These are phyloP conservation scores for Corylus avellana DNA, from an alignment of 306 rosid genomes.

Conservation along the genomic window DNA sequence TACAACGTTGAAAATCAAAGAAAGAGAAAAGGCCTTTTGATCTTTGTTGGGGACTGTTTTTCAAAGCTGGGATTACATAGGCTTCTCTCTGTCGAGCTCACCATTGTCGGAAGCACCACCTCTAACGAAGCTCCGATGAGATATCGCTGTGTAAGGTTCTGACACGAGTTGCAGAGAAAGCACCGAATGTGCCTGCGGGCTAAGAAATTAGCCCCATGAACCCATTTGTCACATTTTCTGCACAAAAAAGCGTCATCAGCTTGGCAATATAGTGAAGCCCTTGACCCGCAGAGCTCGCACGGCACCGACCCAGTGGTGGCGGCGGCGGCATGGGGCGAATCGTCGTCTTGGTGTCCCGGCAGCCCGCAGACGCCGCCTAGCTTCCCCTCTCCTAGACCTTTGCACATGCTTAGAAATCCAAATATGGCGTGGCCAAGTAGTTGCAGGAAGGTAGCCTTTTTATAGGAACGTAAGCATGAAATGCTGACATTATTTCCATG, in stretches of 20 bases:
- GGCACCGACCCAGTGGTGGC: not conserved
- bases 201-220: slow-evolving; percentile 80
- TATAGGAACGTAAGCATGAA: slow-evolving; percentile 27
- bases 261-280: slow-evolving; percentile 68
- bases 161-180: slow-evolving; percentile 68
- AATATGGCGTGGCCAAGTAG: not conserved
- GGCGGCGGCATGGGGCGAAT: not conserved
- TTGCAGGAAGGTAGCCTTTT: slow-evolving; percentile 22
- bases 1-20: slow-evolving; percentile 25
- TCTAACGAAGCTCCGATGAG: slow-evolving; percentile 50
- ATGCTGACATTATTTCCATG: not conserved
- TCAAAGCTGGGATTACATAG: slow-evolving; percentile 25
- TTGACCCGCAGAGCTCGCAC: slow-evolving; percentile 64
- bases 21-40: slow-evolving; percentile 32
- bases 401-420: slow-evolving; percentile 59
- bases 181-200: slow-evolving; percentile 71
- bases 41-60: slow-evolving; percentile 27
- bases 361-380: slow-evolving; percentile 25
- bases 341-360: slow-evolving; percentile 10
- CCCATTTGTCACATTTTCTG: slow-evolving; percentile 64
- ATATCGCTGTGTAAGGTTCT: slow-evolving; percentile 55
- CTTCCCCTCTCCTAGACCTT: slow-evolving; percentile 43
- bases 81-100: slow-evolving; percentile 28
- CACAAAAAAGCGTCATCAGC: slow-evolving; percentile 81
- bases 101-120: slow-evolving; percentile 41